phyloP scores from a whole-genome alignment of 805 yeast species.

The Metschnikowia koreensis region DNA sequence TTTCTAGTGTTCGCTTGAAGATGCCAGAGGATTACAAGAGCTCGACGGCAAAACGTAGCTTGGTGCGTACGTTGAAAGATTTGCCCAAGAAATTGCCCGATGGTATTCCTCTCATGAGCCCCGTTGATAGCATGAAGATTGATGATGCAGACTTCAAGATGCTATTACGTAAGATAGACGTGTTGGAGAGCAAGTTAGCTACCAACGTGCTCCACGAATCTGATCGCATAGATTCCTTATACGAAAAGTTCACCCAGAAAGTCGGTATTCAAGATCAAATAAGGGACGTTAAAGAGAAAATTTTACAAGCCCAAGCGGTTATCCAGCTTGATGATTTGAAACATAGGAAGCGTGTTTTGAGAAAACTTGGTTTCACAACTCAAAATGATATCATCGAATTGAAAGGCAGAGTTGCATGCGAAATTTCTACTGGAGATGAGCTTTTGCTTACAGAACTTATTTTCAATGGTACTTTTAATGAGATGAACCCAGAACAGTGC shows the following conservation, averaged over 20 bases:
- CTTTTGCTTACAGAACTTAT: constrained; percentile 83
- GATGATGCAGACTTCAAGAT: constrained; percentile 73
- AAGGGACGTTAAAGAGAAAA: constrained; percentile 57
- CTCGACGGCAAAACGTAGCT: constrained; percentile 56
- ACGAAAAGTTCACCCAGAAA: constrained; percentile 63
- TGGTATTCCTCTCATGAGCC: constrained; percentile 89
- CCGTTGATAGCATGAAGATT: constrained; percentile 89
- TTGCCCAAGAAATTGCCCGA: constrained; percentile 82
- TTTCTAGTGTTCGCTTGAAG: constrained; percentile 78
- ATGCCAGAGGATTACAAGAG: constrained; percentile 73
- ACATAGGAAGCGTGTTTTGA: constrained; percentile 86
- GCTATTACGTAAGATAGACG: constrained; percentile 74
- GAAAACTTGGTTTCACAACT: constrained; percentile 88
- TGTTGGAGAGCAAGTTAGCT: constrained; percentile 69
- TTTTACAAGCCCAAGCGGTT: constrained; percentile 82
- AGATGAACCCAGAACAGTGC: constrained; percentile 81
- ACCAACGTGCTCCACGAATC: constrained; percentile 68
- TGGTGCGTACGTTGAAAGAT: constrained; percentile 71
- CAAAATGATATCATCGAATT: constrained; percentile 87
- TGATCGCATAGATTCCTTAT: constrained; percentile 58
- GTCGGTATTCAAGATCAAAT: constrained; percentile 59
- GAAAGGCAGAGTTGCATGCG: constrained; percentile 97
- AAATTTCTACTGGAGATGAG: constrained; percentile 89
- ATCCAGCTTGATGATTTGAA: constrained; percentile 92
- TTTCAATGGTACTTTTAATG: constrained; percentile 93